Evolutionary conservation across 768 basidiomycete genomes (phyloP).

Genomic region (Lactarius deliciosus): DNA sequence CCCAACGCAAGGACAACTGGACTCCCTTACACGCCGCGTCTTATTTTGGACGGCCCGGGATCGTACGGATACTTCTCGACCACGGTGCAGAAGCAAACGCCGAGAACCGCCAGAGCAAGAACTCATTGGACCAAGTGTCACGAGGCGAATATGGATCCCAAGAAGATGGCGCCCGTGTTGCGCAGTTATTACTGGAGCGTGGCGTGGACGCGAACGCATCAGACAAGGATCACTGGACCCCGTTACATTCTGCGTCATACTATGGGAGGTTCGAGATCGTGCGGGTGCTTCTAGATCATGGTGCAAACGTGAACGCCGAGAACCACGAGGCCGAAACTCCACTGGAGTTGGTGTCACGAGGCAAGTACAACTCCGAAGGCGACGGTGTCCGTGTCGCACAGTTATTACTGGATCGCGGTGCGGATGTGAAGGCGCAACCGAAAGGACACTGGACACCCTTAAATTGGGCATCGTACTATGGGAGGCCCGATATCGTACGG

Average conservation of each 20-base stretch:
- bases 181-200: neutral
- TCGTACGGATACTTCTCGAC: neutral
- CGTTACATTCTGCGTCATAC: neutral
- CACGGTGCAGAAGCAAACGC: neutral
- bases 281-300: neutral
- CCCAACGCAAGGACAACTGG: neutral
- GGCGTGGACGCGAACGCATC: neutral
- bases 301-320: neutral
- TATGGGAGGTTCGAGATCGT: neutral
- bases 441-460: neutral
- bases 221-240: neutral
- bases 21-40: neutral
- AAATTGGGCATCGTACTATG: neutral
- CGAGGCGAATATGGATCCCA: neutral
- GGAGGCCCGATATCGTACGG: neutral
- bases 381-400: neutral
- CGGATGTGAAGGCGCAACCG: neutral
- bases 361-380: neutral
- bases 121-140: neutral
- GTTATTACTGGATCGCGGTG: neutral
- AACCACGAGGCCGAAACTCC: neutral
- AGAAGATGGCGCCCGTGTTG: neutral
- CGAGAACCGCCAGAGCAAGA: neutral
- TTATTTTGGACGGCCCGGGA: neutral
- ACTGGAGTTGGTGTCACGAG: neutral